Conservation (phyloP, 1,284 basidiomycete species). For the Schizophyllum amplum region DNA sequence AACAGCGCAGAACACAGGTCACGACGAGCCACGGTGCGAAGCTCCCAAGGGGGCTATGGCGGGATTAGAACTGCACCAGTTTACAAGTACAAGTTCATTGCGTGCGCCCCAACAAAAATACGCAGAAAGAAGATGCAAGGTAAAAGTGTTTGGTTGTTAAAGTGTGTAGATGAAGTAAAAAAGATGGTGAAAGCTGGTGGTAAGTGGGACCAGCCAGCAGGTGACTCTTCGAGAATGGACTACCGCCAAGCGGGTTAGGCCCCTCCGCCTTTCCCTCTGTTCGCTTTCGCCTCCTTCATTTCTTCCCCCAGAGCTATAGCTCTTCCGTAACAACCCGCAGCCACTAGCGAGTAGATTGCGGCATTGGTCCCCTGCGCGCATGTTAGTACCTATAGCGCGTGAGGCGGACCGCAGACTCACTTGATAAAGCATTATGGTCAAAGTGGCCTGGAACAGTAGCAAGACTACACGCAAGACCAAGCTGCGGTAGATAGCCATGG, state of each 20-base stretch:
- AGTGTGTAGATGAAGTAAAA: background rate
- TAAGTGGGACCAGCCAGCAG: background rate
- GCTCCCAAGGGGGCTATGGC: too few species aligned
- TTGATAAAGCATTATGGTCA: slow-evolving; percentile 74
- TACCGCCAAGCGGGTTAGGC: slow-evolving; percentile 32
- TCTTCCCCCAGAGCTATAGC: slow-evolving; percentile 57
- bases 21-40: too few species aligned
- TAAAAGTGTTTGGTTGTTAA: background rate
- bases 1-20: too few species aligned
- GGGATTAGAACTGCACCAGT: too few species aligned
- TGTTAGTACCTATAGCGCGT: background rate
- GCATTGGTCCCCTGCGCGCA: slow-evolving; percentile 62
- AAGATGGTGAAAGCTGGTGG: background rate
- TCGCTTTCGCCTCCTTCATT: slow-evolving; percentile 57
- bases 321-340: slow-evolving; percentile 54
- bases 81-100: background rate
- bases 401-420: slow-evolving; percentile 29
- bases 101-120: background rate
- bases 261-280: slow-evolving; percentile 47
- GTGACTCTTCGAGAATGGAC: background rate
- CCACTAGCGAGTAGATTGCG: slow-evolving; percentile 63
- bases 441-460: slow-evolving; percentile 54
- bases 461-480: slow-evolving; percentile 55
- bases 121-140: background rate
- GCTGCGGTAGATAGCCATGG: slow-evolving; percentile 53